Percentiles rank a stretch among this genome's conserved stretches.
Evolutionary conservation across 2,329 filamentous ascomycete genomes (phyloP).

Genomic region (Paramyrothecium roridum): DNA sequence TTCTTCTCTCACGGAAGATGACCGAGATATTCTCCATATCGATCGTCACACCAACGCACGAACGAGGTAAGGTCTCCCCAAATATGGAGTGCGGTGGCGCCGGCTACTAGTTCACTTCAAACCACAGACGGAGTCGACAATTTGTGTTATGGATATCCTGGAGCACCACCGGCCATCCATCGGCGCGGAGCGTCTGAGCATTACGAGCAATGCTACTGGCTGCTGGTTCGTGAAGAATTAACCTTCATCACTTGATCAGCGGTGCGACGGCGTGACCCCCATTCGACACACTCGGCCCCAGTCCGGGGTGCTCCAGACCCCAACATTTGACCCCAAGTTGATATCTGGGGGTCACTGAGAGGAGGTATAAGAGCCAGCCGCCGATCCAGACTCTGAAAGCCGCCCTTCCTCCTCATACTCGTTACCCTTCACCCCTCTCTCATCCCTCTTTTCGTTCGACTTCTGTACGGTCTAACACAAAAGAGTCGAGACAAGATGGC

Average conservation of each 20-base stretch:
- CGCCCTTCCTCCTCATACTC: not conserved
- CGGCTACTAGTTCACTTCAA: not conserved
- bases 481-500: slow-evolving; percentile 31
- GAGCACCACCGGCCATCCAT: not conserved
- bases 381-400: not conserved
- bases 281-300: not conserved
- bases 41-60: not conserved
- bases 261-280: not conserved
- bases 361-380: not conserved
- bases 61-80: not conserved
- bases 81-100: not conserved
- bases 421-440: not conserved
- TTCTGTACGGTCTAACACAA: not conserved
- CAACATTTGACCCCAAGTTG: not conserved
- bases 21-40: not conserved
- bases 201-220: not conserved
- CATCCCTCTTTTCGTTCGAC: not conserved
- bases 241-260: not conserved
- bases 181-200: not conserved
- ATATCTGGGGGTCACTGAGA: not conserved
- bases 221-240: not conserved
- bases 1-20: not conserved
- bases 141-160: not conserved
- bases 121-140: not conserved
- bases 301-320: not conserved